Conservation (phyloP, 2,329 filamentous ascomycete species). For the Aschersonia sp. region DNA sequence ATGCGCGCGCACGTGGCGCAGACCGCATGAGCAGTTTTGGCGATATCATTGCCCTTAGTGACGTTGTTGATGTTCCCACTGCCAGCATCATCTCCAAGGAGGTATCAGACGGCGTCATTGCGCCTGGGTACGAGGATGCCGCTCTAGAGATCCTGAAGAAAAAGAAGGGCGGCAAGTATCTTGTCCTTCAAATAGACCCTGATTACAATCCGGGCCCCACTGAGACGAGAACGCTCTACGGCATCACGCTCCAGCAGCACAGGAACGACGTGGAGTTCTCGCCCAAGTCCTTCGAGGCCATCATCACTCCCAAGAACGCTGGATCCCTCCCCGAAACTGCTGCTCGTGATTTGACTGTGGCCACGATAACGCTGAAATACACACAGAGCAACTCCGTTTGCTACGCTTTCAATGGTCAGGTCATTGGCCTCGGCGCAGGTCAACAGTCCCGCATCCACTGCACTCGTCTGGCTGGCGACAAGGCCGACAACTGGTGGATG, state of each 20-base stretch:
- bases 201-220: constrained; percentile 67
- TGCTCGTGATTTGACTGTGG: constrained; percentile 79
- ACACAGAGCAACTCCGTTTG: constrained; percentile 98
- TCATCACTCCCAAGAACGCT: constrained; percentile 76
- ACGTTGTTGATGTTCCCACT: constrained; percentile 80
- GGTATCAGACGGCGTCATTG: constrained; percentile 93
- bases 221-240: constrained; percentile 82
- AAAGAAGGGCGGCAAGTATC: constrained; percentile 97
- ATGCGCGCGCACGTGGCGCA: constrained; percentile 85
- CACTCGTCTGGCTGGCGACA: constrained; percentile 92
- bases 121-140: constrained; percentile 70
- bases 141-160: constrained; percentile 86
- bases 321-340: constrained; percentile 62
- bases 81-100: constrained; percentile 97
- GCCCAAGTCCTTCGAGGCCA: constrained; percentile 69
- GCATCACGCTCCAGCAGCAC: constrained; percentile 75
- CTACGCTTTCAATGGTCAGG: constrained; percentile 87
- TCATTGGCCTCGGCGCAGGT: constrained; percentile 86
- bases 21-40: constrained; percentile 99
- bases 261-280: constrained; percentile 85
- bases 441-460: constrained; percentile 98
- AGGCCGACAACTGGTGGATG: constrained; percentile 99
- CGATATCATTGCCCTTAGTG: constrained; percentile 86
- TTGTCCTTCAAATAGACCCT: constrained; percentile 88
- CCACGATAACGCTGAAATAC: constrained; percentile 96